Base-by-base conservation (phyloP, 305 asterid species). In the Solanum hybrid region DNA sequence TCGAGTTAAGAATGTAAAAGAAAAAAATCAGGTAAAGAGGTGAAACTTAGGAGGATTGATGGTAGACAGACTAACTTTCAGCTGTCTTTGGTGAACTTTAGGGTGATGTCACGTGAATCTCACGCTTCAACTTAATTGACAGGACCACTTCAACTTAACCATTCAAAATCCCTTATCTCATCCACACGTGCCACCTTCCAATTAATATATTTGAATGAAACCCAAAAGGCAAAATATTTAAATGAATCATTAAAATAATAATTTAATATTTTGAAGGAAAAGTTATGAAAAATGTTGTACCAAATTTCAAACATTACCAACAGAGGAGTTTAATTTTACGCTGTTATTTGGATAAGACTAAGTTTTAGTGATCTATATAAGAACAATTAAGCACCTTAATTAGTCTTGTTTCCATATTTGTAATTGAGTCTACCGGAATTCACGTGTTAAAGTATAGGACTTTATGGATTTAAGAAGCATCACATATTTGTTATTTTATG, bases 21-120 rank as follows among this genome's bases (percentile, higher is more conserved):
- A 28, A 6, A 74, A 29, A 29, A 33, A 14, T 18, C 6, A 74
- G 35, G 24, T 0, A n/a, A 5, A 42, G 39, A 83, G 87, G 87
- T 84, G 74, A 46, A 84, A 84, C 75, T 31, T 29, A 29, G 28
- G 75, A 84, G 91, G 92, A 90, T 87, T 92, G 94, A 94, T 91
- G 87, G 89, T 64, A 89, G 95, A 93, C 94, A 87, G 91, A 61
- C 95, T 90, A 93, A 93, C 94, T 88, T 91, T 91, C 90, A 89
- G 89, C 92, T 90, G 75, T 89, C 91, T 90, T 91, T 91, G 83
- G 82, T 83, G 88, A 87, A 37, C 91, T 90, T 90, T 90, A 89
- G 90, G 92, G 89, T 91, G 93, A 80, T 87, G 34, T 93, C 95
- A 93, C 95, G 95, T 93, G 95, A 91, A 46, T 94, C 96, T 93